phyloP scores from a whole-genome alignment of 2,329 filamentous ascomycete species.

The Fusarium coffeatum region DNA sequence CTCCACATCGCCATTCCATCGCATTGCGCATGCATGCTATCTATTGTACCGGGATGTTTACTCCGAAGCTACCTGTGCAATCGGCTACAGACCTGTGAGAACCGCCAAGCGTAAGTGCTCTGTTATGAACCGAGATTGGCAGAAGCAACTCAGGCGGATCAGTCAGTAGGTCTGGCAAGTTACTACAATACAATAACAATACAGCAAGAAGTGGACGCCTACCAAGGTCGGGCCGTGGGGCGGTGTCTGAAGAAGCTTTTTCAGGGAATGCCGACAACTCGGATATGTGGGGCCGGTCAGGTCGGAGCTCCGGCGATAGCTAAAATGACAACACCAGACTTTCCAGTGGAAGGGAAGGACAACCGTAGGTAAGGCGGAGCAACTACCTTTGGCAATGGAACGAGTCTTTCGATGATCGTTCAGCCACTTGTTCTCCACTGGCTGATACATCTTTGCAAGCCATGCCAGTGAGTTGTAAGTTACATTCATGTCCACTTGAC shows the following conservation, averaged over 20 bases:
- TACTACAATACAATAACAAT: neutral
- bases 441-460: neutral
- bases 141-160: neutral
- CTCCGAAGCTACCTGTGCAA: neutral
- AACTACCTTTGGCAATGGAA: neutral
- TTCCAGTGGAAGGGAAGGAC: neutral
- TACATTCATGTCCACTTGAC: neutral
- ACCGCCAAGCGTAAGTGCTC: neutral
- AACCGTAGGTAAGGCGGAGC: neutral
- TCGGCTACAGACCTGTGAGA: neutral
- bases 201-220: neutral
- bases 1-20: neutral
- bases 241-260: neutral
- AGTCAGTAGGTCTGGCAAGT: neutral
- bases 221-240: neutral
- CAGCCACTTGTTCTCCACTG: neutral
- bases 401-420: neutral
- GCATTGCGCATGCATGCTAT: neutral
- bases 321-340: neutral
- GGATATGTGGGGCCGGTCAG: constrained; percentile 1
- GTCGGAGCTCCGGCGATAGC: neutral
- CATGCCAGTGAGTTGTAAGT: neutral
- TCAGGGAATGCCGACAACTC: neutral
- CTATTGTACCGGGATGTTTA: neutral
- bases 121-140: neutral